Evolutionary conservation across 495 filamentous ascomycete species (phyloP).

Genomic region (Tuber calosporum): DNA sequence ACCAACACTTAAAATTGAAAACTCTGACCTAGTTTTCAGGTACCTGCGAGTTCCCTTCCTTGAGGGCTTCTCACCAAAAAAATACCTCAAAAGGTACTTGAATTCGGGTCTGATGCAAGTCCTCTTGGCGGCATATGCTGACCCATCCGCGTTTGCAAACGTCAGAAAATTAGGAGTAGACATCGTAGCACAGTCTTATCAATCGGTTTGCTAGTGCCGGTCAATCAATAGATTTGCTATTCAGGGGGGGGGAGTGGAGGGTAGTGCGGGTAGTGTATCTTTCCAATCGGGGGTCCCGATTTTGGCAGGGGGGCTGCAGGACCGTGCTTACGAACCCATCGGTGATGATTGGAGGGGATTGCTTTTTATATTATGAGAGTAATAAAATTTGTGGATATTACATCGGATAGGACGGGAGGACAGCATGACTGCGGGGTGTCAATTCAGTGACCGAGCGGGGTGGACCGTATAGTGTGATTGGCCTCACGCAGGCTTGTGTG

Average conservation of each 20-base stretch:
- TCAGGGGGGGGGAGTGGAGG: background rate
- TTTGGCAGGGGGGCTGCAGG: background rate
- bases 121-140: no score
- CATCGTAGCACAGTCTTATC: background rate
- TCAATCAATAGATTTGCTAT: background rate
- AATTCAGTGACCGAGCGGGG: background rate
- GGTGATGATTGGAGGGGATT: background rate
- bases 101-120: no score
- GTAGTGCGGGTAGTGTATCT: background rate
- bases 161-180: no score
- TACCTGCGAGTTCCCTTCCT: no score
- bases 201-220: background rate
- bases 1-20: no score
- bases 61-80: no score
- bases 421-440: background rate
- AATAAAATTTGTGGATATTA: background rate
- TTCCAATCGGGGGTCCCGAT: background rate
- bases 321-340: background rate
- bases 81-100: no score
- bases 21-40: no score
- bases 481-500: background rate
- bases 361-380: background rate
- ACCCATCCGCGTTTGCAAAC: no score
- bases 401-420: background rate
- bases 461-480: background rate